A percentile compares a stretch with the other conserved stretches of the same genome.
These are phyloP conservation scores for Ceratocystis cacaofunesta DNA, from an alignment of 2,329 filamentous ascomycete species.

Conservation along the genomic window DNA sequence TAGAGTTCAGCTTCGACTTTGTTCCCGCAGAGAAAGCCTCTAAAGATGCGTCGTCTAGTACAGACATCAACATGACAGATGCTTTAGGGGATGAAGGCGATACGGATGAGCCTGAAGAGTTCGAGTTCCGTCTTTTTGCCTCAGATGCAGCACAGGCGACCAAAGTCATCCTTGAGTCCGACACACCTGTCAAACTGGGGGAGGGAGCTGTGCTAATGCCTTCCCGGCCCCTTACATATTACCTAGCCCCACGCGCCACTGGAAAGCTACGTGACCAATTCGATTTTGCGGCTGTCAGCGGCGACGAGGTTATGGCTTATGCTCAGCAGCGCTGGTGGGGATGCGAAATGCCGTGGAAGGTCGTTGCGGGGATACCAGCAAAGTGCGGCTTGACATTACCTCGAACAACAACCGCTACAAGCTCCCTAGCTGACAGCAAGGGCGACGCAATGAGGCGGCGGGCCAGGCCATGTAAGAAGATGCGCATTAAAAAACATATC, in stretches of 20 bases:
- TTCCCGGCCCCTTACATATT: constrained; percentile 33
- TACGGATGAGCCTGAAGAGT: constrained; percentile 28
- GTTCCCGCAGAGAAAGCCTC: not conserved
- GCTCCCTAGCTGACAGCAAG: not conserved
- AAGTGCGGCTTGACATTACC: constrained; percentile 21
- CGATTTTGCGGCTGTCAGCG: constrained; percentile 32
- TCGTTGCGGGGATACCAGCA: constrained; percentile 30
- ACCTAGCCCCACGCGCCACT: constrained; percentile 30
- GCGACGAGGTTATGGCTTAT: constrained; percentile 34
- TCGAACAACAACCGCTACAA: constrained; percentile 9
- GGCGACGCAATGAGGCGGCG: constrained; percentile 5
- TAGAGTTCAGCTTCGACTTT: constrained; percentile 14
- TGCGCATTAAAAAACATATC: constrained; percentile 36
- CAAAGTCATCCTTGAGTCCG: constrained; percentile 37
- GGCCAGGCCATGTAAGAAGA: constrained; percentile 40
- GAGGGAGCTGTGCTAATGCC: constrained; percentile 25
- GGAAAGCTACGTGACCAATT: constrained; percentile 22
- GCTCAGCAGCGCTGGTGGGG: constrained; percentile 39
- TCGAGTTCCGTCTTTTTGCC: constrained; percentile 45
- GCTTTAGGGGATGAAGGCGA: constrained; percentile 18
- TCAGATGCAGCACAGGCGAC: constrained; percentile 27
- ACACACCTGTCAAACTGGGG: constrained; percentile 24
- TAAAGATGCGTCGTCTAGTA: constrained; percentile 22
- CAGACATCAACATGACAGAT: constrained; percentile 7
- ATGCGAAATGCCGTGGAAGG: constrained; percentile 45